Conservation (phyloP, 73 alveolate species). For the Paramecium biaurelia region DNA sequence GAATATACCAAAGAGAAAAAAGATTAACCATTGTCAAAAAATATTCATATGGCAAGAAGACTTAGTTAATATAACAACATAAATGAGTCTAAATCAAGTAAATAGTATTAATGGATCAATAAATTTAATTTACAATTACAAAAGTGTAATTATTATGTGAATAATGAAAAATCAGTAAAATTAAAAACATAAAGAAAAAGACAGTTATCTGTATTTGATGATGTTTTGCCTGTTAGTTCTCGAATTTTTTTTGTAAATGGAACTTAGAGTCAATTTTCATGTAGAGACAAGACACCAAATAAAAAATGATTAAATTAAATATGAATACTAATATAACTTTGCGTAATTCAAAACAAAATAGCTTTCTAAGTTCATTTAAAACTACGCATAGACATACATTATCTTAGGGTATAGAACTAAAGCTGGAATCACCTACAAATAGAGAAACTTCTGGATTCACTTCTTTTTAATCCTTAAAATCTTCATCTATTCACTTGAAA, state of each 20-base stretch:
- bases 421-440: neutral
- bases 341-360: neutral
- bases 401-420: neutral
- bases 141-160: neutral
- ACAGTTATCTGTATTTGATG: neutral
- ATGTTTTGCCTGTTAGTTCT: neutral
- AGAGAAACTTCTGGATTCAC: neutral
- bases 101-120: neutral
- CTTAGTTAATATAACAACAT: neutral
- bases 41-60: neutral
- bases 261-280: neutral
- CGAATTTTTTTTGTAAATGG: neutral
- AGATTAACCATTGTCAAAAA: neutral
- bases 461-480: neutral
- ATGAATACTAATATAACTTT: slow-evolving; percentile 10
- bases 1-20: neutral
- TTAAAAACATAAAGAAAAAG: neutral
- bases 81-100: neutral
- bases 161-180: neutral
- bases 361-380: neutral
- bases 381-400: slow-evolving; percentile 19
- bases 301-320: slow-evolving; percentile 19
- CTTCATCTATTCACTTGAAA: neutral
- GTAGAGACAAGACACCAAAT: neutral
- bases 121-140: neutral